Evolutionary conservation across 495 filamentous ascomycete genomes (phyloP).

Genomic region (Trichoderma parareesei): DNA sequence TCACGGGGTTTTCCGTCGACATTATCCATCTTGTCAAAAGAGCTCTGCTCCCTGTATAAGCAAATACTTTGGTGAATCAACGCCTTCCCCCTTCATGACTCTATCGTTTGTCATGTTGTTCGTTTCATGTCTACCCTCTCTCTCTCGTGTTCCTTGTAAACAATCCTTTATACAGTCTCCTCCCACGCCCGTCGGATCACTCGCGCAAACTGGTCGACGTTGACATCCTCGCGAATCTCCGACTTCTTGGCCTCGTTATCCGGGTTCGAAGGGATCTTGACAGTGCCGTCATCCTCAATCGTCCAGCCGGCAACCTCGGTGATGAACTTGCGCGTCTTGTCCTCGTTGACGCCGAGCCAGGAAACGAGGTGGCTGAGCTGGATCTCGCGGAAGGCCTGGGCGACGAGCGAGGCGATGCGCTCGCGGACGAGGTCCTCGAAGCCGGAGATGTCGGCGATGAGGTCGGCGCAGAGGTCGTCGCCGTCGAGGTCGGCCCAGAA

Average conservation of each 20-base stretch:
- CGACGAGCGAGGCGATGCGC: conserved; percentile 81
- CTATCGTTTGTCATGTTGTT: too few species aligned
- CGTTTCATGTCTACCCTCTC: background rate
- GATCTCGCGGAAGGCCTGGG: conserved; percentile 82
- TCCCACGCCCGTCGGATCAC: conserved; percentile 86
- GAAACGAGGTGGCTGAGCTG: conserved; percentile 66
- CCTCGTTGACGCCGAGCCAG: conserved; percentile 74
- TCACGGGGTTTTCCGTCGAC: background rate
- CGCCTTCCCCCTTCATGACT: background rate
- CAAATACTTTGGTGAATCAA: background rate
- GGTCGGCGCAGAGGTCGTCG: conserved; percentile 93
- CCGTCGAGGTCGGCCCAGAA: conserved; percentile 93
- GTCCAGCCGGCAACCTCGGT: conserved; percentile 81
- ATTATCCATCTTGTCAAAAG: background rate
- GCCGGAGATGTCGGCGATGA: conserved; percentile 85
- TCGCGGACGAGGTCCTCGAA: conserved; percentile 96
- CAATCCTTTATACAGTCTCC: conserved; percentile 54
- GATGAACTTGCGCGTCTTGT: conserved; percentile 71
- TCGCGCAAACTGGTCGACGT: conserved; percentile 78
- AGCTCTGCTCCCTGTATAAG: background rate
- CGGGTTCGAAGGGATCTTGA: conserved; percentile 79
- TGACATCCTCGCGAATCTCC: conserved; percentile 91
- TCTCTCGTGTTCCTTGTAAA: conserved; percentile 7
- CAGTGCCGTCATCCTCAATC: conserved; percentile 43
- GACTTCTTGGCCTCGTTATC: conserved; percentile 98